phyloP scores from a whole-genome alignment of 305 asterid genomes.

The Fraxinus platypoda region DNA sequence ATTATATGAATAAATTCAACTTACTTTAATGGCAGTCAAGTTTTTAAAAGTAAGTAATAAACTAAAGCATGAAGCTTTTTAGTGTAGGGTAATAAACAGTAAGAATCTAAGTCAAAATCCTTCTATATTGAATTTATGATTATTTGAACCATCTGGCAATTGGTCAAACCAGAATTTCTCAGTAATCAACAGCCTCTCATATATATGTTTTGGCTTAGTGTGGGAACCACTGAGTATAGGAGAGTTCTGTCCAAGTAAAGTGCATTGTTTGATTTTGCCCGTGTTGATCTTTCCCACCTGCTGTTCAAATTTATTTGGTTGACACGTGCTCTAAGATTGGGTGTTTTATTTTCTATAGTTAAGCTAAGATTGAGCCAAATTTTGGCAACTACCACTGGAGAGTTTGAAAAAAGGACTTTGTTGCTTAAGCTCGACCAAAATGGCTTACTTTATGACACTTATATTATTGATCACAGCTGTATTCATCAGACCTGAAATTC shows the following conservation, averaged over 20 bases:
- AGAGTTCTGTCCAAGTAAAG: neutral
- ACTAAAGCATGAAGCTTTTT: neutral
- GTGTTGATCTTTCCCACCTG: neutral
- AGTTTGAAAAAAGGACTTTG: neutral
- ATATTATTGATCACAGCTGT: neutral
- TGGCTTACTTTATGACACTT: constrained; percentile 1
- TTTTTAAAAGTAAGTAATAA: neutral
- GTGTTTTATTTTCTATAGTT: neutral
- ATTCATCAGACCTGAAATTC: constrained; percentile 3
- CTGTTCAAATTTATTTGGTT: neutral
- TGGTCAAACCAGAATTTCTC: constrained; percentile 7
- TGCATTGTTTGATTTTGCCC: constrained; percentile 1
- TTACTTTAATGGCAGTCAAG: neutral
- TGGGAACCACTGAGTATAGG: neutral
- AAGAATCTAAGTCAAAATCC: neutral
- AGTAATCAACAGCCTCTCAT: neutral
- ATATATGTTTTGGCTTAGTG: neutral
- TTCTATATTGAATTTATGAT: neutral
- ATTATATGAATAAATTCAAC: neutral
- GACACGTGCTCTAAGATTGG: neutral
- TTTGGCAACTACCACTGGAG: neutral
- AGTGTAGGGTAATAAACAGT: neutral
- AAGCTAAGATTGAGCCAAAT: neutral
- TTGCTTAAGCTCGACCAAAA: constrained; percentile 14
- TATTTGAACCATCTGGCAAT: neutral